These are phyloP conservation scores for Creolimax fragrantissima DNA, from an alignment of 78 protist genomes.

Conservation along the genomic window DNA sequence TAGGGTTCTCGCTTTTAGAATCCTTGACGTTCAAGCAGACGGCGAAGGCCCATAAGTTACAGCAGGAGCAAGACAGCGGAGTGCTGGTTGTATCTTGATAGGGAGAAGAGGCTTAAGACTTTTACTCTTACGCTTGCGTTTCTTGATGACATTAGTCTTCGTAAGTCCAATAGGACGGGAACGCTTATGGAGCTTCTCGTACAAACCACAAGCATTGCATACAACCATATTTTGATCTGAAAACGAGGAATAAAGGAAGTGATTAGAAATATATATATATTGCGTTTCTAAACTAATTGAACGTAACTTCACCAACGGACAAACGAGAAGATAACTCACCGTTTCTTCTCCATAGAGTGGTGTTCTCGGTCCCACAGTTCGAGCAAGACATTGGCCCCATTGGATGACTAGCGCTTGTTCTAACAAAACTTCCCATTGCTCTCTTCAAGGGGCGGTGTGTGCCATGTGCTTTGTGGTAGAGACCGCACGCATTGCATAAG, in stretches of 20 bases:
- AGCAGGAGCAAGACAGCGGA: background rate
- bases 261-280: background rate
- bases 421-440: background rate
- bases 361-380: slow-evolving; percentile 4
- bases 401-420: background rate
- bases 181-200: slow-evolving; percentile 5
- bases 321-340: background rate
- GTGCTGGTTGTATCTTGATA: background rate
- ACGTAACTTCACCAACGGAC: background rate
- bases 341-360: background rate
- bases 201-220: slow-evolving; percentile 16
- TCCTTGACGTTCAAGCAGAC: background rate
- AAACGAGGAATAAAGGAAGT: background rate
- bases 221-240: background rate
- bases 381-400: background rate
- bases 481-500: slow-evolving; percentile 40
- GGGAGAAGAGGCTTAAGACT: background rate
- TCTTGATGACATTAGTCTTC: background rate
- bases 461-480: slow-evolving; percentile 5
- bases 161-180: slow-evolving; percentile 11
- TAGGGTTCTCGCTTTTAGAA: too few relatives aligned
- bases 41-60: background rate
- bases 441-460: slow-evolving; percentile 10
- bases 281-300: too few relatives aligned
- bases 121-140: slow-evolving; percentile 14